A percentile compares a stretch with the other conserved stretches of the same genome.
phyloP scores from a whole-genome alignment of 2,329 filamentous ascomycete species.

The Orbilia quercus region DNA sequence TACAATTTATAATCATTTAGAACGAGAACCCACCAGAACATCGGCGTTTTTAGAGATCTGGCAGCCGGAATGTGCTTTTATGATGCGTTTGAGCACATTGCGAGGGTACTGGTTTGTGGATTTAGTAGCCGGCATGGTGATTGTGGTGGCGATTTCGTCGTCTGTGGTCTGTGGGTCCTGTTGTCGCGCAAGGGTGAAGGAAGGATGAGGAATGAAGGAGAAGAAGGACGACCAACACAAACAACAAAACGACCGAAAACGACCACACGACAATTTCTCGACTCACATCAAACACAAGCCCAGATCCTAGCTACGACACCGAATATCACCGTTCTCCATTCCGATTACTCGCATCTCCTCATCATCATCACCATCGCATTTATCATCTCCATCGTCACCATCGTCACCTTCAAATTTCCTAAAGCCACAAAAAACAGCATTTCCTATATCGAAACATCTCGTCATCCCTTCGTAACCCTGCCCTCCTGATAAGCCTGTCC shows the following conservation, averaged over 20 bases:
- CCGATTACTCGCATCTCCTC: not conserved
- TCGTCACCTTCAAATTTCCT: not conserved
- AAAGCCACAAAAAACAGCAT: constrained; percentile 1
- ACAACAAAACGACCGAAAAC: constrained; percentile 15
- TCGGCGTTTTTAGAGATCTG: constrained; percentile 86
- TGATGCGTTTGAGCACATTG: constrained; percentile 84
- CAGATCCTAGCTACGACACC: not conserved
- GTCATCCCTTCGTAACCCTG: constrained; percentile 4
- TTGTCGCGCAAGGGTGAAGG: not conserved
- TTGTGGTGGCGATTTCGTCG: constrained; percentile 8
- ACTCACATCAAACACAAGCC: constrained; percentile 19
- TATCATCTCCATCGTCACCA: constrained; percentile 2
- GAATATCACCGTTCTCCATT: not conserved
- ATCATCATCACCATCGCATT: constrained; percentile 9
- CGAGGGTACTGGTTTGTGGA: constrained; percentile 78
- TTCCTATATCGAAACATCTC: not conserved
- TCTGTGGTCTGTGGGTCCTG: too few relatives aligned
- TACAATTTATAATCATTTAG: too few relatives aligned
- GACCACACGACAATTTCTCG: constrained; percentile 49
- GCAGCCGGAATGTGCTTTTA: constrained; percentile 86
- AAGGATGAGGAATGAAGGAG: constrained; percentile 5
- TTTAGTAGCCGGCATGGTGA: constrained; percentile 28
- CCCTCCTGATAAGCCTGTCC: constrained; percentile 1
- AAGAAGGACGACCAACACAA: constrained; percentile 21
- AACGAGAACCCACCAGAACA: constrained; percentile 74